Percentiles rank a stretch among this genome's conserved stretches.
These are phyloP conservation scores for Candida fluviatilis DNA, from an alignment of 805 yeast genomes.

Conservation along the genomic window DNA sequence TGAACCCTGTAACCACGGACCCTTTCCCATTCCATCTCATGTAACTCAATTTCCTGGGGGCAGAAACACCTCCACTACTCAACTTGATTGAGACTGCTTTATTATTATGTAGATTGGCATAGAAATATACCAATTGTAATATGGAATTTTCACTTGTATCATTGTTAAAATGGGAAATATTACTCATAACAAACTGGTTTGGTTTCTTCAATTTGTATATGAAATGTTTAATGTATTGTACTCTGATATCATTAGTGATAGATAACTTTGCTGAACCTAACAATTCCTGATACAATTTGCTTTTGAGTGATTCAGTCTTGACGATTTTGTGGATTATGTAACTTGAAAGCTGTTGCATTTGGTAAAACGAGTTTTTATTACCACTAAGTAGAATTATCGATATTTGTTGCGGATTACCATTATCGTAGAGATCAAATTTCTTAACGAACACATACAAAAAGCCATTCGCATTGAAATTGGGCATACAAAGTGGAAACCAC, in stretches of 20 bases:
- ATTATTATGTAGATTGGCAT: slow-evolving; percentile 23
- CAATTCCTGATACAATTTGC: slow-evolving; percentile 22
- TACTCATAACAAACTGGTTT: slow-evolving; percentile 60
- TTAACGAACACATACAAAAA: slow-evolving; percentile 79
- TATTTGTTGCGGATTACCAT: slow-evolving; percentile 19
- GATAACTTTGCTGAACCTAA: slow-evolving; percentile 13
- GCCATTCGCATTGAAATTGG: slow-evolving; percentile 85
- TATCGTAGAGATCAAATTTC: slow-evolving; percentile 18
- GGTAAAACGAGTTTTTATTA: slow-evolving; percentile 74
- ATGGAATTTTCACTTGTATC: slow-evolving; percentile 22
- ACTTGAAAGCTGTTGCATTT: slow-evolving; percentile 59
- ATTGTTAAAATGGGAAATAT: slow-evolving; percentile 17
- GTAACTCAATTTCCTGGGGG: slow-evolving; percentile 42
- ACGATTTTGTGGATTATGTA: slow-evolving; percentile 39
- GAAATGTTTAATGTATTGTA: slow-evolving; percentile 63
- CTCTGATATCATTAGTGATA: slow-evolving; percentile 18
- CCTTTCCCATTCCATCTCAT: slow-evolving; percentile 33
- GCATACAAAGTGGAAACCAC: slow-evolving; percentile 93
- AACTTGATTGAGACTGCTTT: slow-evolving; percentile 19
- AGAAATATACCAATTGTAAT: slow-evolving; percentile 35
- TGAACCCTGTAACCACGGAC: slow-evolving; percentile 27
- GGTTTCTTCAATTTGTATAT: slow-evolving; percentile 67
- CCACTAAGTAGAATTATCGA: slow-evolving; percentile 55
- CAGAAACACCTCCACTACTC: slow-evolving; percentile 4
- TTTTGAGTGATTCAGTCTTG: slow-evolving; percentile 16